Conservation (phyloP, 495 filamentous ascomycete genomes). For the Penicillium bovifimosum region DNA sequence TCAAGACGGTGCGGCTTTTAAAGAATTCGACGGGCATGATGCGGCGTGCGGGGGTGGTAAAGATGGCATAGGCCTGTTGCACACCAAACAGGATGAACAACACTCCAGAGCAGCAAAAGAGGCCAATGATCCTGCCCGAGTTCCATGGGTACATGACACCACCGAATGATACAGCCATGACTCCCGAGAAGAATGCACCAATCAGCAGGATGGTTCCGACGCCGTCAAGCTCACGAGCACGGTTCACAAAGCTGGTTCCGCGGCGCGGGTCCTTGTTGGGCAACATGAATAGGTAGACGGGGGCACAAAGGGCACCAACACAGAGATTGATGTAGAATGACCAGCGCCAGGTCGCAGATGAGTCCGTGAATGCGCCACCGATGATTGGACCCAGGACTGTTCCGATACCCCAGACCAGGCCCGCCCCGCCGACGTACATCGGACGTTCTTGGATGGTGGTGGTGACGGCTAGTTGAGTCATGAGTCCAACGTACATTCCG, state of each 20-base stretch:
- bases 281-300: conserved; percentile 1
- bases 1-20: conserved; percentile 23
- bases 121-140: conserved; percentile 16
- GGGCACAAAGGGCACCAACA: background rate
- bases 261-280: background rate
- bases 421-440: conserved; percentile 37
- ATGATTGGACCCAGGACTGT: conserved; percentile 43
- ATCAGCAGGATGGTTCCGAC: conserved; percentile 24
- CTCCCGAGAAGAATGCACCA: conserved; percentile 14
- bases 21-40: conserved; percentile 47
- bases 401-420: conserved; percentile 40
- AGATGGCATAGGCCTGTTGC: conserved; percentile 46
- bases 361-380: conserved; percentile 5
- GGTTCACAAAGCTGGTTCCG: too few species aligned
- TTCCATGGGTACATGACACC: conserved; percentile 29
- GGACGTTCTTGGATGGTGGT: conserved; percentile 40
- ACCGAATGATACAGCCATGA: conserved; percentile 33
- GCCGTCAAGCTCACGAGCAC: too few species aligned
- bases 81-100: conserved; percentile 17
- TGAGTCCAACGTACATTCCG: conserved; percentile 45
- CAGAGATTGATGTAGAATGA: conserved; percentile 14
- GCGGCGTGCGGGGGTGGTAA: conserved; percentile 41
- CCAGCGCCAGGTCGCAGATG: conserved; percentile 9
- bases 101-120: conserved; percentile 20
- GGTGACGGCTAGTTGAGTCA: conserved; percentile 38